These are phyloP conservation scores for Tetradesmus lagerheimii DNA, from an alignment of 139 green algal species.

Conservation along the genomic window DNA sequence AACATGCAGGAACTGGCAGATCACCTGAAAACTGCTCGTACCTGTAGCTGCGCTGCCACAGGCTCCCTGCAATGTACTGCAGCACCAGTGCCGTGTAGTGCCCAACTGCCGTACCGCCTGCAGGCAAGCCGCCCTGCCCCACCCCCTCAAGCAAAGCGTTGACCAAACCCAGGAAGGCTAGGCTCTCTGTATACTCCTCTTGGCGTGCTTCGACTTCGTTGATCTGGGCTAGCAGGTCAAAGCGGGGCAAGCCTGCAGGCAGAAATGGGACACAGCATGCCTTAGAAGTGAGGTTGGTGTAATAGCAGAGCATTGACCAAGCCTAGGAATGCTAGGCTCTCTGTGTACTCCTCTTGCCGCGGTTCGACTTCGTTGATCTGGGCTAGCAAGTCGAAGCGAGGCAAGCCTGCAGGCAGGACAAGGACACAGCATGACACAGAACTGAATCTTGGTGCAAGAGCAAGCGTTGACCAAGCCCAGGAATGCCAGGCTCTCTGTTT, in stretches of 20 bases:
- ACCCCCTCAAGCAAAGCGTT: constrained; percentile 68
- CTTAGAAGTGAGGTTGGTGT: too few relatives aligned
- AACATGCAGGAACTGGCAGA: too few relatives aligned
- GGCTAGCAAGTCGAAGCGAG: constrained; percentile 58
- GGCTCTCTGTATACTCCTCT: constrained; percentile 80
- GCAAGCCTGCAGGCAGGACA: neutral
- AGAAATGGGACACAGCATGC: too few relatives aligned
- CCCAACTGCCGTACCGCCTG: constrained; percentile 56
- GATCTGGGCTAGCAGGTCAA: constrained; percentile 73
- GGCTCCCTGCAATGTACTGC: constrained; percentile 59
- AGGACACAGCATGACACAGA: too few relatives aligned
- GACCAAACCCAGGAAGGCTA: constrained; percentile 78
- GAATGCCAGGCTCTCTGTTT: constrained; percentile 77
- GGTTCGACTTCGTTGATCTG: constrained; percentile 86
- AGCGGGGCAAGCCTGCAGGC: constrained; percentile 32
- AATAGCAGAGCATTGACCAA: constrained; percentile 67
- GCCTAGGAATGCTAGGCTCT: constrained; percentile 75
- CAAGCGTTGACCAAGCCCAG: constrained; percentile 73
- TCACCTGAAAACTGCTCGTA: too few relatives aligned
- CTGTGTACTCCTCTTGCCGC: constrained; percentile 78
- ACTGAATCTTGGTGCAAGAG: too few relatives aligned
- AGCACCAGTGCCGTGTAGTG: constrained; percentile 77
- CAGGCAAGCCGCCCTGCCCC: constrained; percentile 44
- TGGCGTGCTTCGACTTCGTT: constrained; percentile 80
- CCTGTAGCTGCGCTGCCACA: constrained; percentile 60